Evolutionary conservation across 352 stramenopile species (phyloP).

Genomic region (Pythium diclinum): DNA sequence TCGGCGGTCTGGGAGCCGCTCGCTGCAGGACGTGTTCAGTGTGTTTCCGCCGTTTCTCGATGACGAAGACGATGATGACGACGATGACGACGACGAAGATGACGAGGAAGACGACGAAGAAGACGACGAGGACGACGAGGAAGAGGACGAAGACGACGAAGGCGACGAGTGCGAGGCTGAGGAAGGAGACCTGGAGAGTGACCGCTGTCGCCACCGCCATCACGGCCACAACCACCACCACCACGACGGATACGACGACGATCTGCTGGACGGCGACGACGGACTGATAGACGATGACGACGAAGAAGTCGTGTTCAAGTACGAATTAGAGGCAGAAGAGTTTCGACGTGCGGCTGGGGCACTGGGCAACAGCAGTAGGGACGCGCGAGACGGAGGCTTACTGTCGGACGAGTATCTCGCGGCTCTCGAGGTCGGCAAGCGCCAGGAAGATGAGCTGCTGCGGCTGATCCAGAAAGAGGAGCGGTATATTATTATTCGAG

Average conservation of each 20-base stretch:
- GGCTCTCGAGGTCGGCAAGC: slow-evolving; percentile 59
- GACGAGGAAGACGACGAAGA: slow-evolving; percentile 59
- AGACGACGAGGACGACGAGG: slow-evolving; percentile 37
- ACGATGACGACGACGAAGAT: slow-evolving; percentile 54
- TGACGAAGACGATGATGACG: slow-evolving; percentile 61
- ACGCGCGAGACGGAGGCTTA: slow-evolving; percentile 29
- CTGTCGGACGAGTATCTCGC: slow-evolving; percentile 65
- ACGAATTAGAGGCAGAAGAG: slow-evolving; percentile 56
- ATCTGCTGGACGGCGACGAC: slow-evolving; percentile 10
- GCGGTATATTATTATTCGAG: slow-evolving; percentile 81
- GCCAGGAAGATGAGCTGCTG: slow-evolving; percentile 65
- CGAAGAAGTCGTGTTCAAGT: slow-evolving; percentile 71
- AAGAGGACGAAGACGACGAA: slow-evolving; percentile 20
- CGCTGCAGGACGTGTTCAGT: slow-evolving; percentile 71
- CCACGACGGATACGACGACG: slow-evolving; percentile 33
- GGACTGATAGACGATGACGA: slow-evolving; percentile 46
- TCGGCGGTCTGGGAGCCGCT: slow-evolving; percentile 59
- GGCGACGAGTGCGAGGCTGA: slow-evolving; percentile 10
- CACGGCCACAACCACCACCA: slow-evolving; percentile 38
- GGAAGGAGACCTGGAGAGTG: slow-evolving; percentile 22
- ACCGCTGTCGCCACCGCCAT: slow-evolving; percentile 13
- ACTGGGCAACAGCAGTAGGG: slow-evolving; percentile 1
- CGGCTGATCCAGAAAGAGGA: slow-evolving; percentile 78
- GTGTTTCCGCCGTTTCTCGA: slow-evolving; percentile 75
- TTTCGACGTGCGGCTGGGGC: slow-evolving; percentile 18